Evolutionary conservation across 805 yeast genomes (phyloP).

Genomic region (Wickerhamiella spandovensis): DNA sequence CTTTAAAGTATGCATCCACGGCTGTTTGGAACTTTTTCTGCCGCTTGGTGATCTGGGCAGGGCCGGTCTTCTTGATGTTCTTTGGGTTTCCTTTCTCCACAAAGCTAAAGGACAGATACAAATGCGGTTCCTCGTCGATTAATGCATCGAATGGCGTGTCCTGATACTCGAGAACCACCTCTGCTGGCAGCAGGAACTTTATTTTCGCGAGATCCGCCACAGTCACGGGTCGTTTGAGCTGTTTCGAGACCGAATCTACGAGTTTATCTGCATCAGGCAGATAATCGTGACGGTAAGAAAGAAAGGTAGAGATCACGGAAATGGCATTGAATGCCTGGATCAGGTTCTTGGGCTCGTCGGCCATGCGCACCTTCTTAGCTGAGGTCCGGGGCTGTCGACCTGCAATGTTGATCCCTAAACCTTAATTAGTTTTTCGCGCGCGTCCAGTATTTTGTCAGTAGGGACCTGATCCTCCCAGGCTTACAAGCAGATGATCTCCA

Average conservation of each 20-base stretch:
- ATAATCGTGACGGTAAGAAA: constrained; percentile 7
- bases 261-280: constrained; percentile 13
- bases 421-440: neutral
- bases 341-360: neutral
- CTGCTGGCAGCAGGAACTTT: constrained; percentile 49
- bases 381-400: too few species aligned
- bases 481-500: constrained; percentile 3
- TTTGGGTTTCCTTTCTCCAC: constrained; percentile 42
- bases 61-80: constrained; percentile 2
- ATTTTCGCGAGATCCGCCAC: constrained; percentile 52
- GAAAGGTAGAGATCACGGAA: constrained; percentile 12
- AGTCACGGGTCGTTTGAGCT: constrained; percentile 28
- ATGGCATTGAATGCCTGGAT: constrained; percentile 6
- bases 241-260: constrained; percentile 32
- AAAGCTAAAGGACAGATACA: constrained; percentile 61
- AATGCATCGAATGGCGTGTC: constrained; percentile 43
- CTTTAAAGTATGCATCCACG: neutral
- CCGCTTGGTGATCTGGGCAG: constrained; percentile 8
- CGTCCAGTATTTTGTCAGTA: too few species aligned
- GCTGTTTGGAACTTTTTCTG: constrained; percentile 8
- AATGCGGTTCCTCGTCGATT: constrained; percentile 27
- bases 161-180: constrained; percentile 57
- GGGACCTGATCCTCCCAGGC: too few species aligned
- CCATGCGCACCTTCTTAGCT: neutral
- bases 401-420: neutral